Percentiles rank a stretch among this genome's conserved stretches.
phyloP scores from a whole-genome alignment of 1,139 yeast genomes.

The Hanseniaspora uvarum region DNA sequence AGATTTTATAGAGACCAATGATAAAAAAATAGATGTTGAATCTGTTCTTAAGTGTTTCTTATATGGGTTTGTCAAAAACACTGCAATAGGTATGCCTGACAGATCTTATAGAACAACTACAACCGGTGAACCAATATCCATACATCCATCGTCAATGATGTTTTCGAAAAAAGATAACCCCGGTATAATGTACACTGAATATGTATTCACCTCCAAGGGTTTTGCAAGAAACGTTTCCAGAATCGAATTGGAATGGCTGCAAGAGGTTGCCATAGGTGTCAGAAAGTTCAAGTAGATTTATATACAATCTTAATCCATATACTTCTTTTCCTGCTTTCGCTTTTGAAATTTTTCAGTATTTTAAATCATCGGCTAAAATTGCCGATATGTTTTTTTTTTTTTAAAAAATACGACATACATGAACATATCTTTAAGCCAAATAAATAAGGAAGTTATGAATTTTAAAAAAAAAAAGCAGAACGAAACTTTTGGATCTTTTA shows the following conservation, averaged over 20 bases:
- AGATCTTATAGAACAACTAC: constrained; percentile 78
- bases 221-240: constrained; percentile 83
- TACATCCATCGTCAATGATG: constrained; percentile 85
- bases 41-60: constrained; percentile 65
- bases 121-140: constrained; percentile 68
- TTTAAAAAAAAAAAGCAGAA: neutral
- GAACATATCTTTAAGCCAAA: too few species aligned
- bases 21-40: constrained; percentile 42
- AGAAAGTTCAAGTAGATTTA: constrained; percentile 15
- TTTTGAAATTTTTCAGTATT: neutral
- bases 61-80: constrained; percentile 69
- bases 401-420: neutral
- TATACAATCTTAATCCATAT: too few species aligned
- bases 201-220: constrained; percentile 84
- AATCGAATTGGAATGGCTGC: constrained; percentile 78
- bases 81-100: constrained; percentile 93
- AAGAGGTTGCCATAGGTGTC: constrained; percentile 46
- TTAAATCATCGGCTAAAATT: neutral
- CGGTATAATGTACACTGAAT: constrained; percentile 89
- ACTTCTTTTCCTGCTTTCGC: too few species aligned
- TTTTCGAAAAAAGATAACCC: constrained; percentile 67
- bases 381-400: too few species aligned
- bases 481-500: neutral
- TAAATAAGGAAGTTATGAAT: too few species aligned
- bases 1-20: constrained; percentile 23